Evolutionary conservation across 768 basidiomycete genomes (phyloP), one percentile per base, ranked within the genome.

Genomic region (Suillus spraguei): DNA sequence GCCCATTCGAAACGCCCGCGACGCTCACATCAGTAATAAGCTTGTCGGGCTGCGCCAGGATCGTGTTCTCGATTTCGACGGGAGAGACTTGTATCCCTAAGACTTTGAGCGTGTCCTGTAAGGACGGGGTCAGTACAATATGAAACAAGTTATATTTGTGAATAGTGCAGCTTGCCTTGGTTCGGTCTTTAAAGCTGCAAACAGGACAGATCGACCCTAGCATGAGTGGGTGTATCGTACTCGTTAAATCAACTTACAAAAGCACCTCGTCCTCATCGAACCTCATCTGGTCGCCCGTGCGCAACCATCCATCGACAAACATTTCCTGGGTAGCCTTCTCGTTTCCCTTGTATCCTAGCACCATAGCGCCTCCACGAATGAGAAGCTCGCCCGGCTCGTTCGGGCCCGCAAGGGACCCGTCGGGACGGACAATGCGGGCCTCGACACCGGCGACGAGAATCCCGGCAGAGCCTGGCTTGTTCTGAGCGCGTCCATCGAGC

Each of bases 31-130:
- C 90, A 14, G 69, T 73, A 64, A 91, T 82, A 60, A 89, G 79
- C 46, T 78, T 78, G 14, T 79, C 78, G 0, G 88, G 88, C 50
- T 91, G 83, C 0, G 81, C 80, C 17, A 86, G 78, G 3, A 91
- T 76, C 33, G 80, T 80, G 55, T 83, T 78, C 70, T 91, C 90
- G 65, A 91, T 87, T 70, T 92, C 90, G 14, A 82, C 80, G 0
- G 90, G 90, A 0, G 90, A 89, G 0, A 91, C 90, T 73, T 91
- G 90, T 22, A 75, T 77, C 5, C 89, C 90, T 0, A 88, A 89
- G 11, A 92, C 81, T 70, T 91, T 92, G 28, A 92, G 76, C 0
- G 85, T 90, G 69, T 91, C 90, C 85, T 89, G 52, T 7, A 7
- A 35, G 47, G 5, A 58, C 53, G 22, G 16, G 3, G 32, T 53